Percentiles rank a stretch among this genome's conserved stretches.
phyloP scores from a whole-genome alignment of 2,329 filamentous ascomycete species.

The Penicillium aurantiogriseum region DNA sequence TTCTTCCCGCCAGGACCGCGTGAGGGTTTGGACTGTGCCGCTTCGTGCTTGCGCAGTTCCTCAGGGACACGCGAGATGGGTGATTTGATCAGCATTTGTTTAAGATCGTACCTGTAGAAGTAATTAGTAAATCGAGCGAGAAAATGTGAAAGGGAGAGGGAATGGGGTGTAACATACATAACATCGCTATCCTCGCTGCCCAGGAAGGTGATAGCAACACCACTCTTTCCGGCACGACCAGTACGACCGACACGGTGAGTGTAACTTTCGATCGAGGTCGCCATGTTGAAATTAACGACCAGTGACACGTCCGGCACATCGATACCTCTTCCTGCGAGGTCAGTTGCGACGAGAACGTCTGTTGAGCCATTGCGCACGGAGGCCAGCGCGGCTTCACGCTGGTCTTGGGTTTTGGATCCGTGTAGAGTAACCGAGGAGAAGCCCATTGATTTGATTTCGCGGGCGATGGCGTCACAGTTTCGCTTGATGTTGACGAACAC shows the following conservation, averaged over 20 bases:
- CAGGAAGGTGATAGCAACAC: constrained; percentile 93
- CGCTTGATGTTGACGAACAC: constrained; percentile 99
- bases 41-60: constrained; percentile 83
- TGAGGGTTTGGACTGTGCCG: constrained; percentile 78
- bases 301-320: constrained; percentile 92
- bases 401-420: constrained; percentile 94
- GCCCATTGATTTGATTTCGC: constrained; percentile 92
- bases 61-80: constrained; percentile 85
- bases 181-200: constrained; percentile 86
- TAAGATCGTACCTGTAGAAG: constrained; percentile 68
- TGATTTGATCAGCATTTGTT: constrained; percentile 93
- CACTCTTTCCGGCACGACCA: constrained; percentile 93
- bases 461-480: constrained; percentile 92
- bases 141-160: constrained; percentile 4
- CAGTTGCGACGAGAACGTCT: constrained; percentile 90
- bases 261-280: constrained; percentile 85
- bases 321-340: constrained; percentile 94
- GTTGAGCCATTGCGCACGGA: constrained; percentile 78
- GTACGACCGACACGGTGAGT: constrained; percentile 96
- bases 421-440: constrained; percentile 88
- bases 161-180: constrained; percentile 53
- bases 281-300: constrained; percentile 99
- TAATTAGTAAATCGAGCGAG: constrained; percentile 18
- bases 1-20: constrained; percentile 48
- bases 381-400: constrained; percentile 87